Evolutionary conservation across 179 eudicot species (phyloP).

Genomic region (Patellifolia procumbens): DNA sequence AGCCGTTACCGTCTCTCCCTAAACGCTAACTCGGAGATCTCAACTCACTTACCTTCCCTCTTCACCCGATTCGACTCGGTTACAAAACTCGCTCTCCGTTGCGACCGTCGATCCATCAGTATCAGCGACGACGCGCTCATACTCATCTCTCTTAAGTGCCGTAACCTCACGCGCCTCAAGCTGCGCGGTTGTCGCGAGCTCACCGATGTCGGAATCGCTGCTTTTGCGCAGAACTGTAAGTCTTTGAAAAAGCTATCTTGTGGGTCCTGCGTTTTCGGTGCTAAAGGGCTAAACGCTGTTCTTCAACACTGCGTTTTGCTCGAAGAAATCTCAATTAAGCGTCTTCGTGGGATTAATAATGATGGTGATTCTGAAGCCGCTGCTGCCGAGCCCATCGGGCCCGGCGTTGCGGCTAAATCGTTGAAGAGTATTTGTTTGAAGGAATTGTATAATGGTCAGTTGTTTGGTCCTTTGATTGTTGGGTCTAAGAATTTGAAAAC

Average conservation of each 20-base stretch:
- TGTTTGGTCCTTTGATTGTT: slow-evolving; percentile 66
- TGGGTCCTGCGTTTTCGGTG: slow-evolving; percentile 77
- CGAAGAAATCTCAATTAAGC: slow-evolving; percentile 77
- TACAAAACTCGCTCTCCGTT: slow-evolving; percentile 72
- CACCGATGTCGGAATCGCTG: slow-evolving; percentile 54
- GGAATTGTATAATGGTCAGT: slow-evolving; percentile 72
- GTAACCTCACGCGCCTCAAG: slow-evolving; percentile 65
- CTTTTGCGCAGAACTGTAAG: slow-evolving; percentile 59
- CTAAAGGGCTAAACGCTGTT: slow-evolving; percentile 65
- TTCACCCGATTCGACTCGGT: slow-evolving; percentile 72
- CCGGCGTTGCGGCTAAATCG: slow-evolving; percentile 49
- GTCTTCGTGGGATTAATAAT: slow-evolving; percentile 37
- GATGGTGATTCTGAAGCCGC: slow-evolving; percentile 3
- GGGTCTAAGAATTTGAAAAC: slow-evolving; percentile 63
- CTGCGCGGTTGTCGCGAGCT: slow-evolving; percentile 70
- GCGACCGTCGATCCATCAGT: slow-evolving; percentile 69
- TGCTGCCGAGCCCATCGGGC: slow-evolving; percentile 49
- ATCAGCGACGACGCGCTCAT: slow-evolving; percentile 59
- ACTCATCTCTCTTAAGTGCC: slow-evolving; percentile 51
- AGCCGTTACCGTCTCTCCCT: slow-evolving; percentile 72
- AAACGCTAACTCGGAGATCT: slow-evolving; percentile 51
- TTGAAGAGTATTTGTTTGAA: slow-evolving; percentile 64
- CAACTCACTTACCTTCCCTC: slow-evolving; percentile 28
- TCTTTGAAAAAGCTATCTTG: slow-evolving; percentile 60
- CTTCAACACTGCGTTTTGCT: slow-evolving; percentile 51